These are phyloP conservation scores for Papiliotrema laurentii DNA, from an alignment of 1,284 basidiomycete species.

Conservation along the genomic window DNA sequence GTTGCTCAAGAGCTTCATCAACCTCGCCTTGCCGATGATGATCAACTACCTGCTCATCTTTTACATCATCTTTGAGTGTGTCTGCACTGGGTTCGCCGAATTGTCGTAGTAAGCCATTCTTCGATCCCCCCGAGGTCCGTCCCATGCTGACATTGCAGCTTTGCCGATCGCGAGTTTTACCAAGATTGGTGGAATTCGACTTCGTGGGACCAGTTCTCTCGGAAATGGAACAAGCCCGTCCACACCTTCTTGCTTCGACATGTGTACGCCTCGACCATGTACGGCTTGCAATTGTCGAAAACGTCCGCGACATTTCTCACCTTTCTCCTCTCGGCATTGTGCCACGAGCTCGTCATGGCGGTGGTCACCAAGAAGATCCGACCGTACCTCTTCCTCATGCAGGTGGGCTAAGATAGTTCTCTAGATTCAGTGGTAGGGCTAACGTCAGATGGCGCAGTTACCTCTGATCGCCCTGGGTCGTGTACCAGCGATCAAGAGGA, in stretches of 20 bases:
- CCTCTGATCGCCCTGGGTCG: constrained; percentile 82
- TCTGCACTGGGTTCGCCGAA: constrained; percentile 93
- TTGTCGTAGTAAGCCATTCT: constrained; percentile 63
- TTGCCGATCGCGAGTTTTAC: constrained; percentile 94
- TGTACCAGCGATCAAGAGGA: constrained; percentile 67
- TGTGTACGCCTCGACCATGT: constrained; percentile 84
- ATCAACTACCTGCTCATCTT: constrained; percentile 51
- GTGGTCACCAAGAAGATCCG: constrained; percentile 87
- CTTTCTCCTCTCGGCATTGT: constrained; percentile 79
- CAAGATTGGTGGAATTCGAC: constrained; percentile 99
- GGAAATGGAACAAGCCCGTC: constrained; percentile 84
- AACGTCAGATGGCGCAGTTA: constrained; percentile 73
- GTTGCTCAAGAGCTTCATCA: constrained; percentile 70
- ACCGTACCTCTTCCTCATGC: constrained; percentile 43
- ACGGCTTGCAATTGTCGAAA: constrained; percentile 68
- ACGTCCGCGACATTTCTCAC: constrained; percentile 82
- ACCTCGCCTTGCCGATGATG: constrained; percentile 92
- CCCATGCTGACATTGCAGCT: constrained; percentile 53
- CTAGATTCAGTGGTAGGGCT: neutral
- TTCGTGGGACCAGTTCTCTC: constrained; percentile 92
- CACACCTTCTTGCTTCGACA: constrained; percentile 83
- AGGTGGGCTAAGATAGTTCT: constrained; percentile 28
- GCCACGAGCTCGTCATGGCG: constrained; percentile 95
- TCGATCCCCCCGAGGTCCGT: neutral
- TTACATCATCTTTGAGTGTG: constrained; percentile 65